Conservation (phyloP, 2,329 filamentous ascomycete genomes). For the Cercospora sesami region DNA sequence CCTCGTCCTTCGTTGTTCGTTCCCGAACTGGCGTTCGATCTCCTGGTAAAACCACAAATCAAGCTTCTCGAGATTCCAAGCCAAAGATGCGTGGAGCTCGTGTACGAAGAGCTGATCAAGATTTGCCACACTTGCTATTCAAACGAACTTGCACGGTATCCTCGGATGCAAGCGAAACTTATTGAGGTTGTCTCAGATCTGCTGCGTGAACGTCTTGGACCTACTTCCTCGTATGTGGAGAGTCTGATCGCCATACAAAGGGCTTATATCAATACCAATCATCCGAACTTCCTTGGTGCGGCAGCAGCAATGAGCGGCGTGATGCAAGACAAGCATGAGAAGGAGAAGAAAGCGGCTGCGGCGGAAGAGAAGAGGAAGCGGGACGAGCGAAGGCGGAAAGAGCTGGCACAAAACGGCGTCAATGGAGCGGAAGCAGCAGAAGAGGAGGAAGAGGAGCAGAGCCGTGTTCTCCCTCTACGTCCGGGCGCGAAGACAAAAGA, state of each 20-base stretch:
- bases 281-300: constrained; percentile 96
- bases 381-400: constrained; percentile 79
- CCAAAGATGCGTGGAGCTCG: constrained; percentile 93
- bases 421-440: constrained; percentile 72
- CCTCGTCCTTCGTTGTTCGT: constrained; percentile 95
- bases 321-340: constrained; percentile 90
- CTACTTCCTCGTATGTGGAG: constrained; percentile 86
- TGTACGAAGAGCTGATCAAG: constrained; percentile 98
- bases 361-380: constrained; percentile 84
- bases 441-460: constrained; percentile 56
- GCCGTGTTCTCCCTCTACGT: constrained; percentile 58
- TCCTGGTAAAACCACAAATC: constrained; percentile 97
- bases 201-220: constrained; percentile 85
- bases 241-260: constrained; percentile 96
- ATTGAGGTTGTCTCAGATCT: constrained; percentile 98
- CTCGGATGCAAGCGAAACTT: constrained; percentile 89
- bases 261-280: constrained; percentile 99
- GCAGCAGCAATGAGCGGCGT: constrained; percentile 97
- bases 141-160: constrained; percentile 87
- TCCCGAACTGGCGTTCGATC: constrained; percentile 94
- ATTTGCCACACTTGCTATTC: constrained; percentile 98
- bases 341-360: constrained; percentile 76
- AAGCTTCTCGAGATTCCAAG: constrained; percentile 93
- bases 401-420: constrained; percentile 62
- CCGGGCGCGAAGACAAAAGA: constrained; percentile 49